Evolutionary conservation across 345 rosid species (phyloP).

Genomic region (Ceriops zippeliana): DNA sequence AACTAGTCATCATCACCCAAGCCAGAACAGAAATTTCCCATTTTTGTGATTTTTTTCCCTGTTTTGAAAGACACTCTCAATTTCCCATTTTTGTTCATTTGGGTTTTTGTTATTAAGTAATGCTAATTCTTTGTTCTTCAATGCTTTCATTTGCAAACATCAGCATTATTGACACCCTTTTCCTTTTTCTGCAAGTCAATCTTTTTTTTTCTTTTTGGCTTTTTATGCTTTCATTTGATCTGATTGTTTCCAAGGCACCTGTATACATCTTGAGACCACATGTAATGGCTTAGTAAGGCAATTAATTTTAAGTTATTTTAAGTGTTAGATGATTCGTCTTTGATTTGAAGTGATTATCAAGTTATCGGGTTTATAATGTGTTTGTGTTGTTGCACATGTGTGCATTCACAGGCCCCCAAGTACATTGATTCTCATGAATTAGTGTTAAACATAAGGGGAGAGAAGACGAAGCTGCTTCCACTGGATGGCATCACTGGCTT

Average conservation of each 20-base stretch:
- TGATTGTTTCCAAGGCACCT: not conserved
- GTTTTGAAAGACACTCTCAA: not conserved
- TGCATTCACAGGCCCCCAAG: not conserved
- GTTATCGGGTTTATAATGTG: not conserved
- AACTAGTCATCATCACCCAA: not conserved
- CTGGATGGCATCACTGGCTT: no score
- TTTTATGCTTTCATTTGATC: slow-evolving; percentile 2
- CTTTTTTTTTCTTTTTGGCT: not conserved
- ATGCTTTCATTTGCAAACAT: not conserved
- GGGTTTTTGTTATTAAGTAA: not conserved
- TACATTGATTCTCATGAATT: not conserved
- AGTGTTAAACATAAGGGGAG: not conserved
- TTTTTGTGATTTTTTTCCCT: not conserved
- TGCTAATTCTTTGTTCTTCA: not conserved
- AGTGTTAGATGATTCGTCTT: not conserved
- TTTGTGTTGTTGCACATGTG: not conserved
- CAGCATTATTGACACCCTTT: not conserved
- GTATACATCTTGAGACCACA: not conserved
- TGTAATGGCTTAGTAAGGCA: not conserved
- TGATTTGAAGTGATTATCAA: not conserved
- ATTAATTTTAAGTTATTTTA: not conserved
- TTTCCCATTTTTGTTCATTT: not conserved
- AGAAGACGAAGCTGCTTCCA: no score
- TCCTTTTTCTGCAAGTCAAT: not conserved
- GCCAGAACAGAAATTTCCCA: not conserved